Evolutionary conservation across 345 rosid genomes (phyloP), one percentile per base, ranked within the genome.

Genomic region (Hypericum androsaemum): DNA sequence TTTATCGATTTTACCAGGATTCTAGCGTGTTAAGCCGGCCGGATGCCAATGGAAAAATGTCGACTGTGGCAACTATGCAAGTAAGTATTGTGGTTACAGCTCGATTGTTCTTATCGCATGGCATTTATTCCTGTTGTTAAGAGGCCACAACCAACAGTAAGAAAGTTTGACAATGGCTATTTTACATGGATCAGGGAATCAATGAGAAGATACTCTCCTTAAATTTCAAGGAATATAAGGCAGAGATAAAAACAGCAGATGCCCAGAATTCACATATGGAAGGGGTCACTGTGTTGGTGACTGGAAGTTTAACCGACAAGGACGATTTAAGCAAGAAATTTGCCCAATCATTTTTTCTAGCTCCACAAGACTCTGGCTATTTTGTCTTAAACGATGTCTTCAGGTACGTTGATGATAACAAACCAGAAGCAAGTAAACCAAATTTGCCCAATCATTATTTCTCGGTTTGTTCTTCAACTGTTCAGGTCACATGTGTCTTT

Each of bases 311-410:
- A 60, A 71, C 60, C 7, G 82, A 71, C 43, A 69, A 76, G 61
- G 78, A 82, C 12, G 47, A 73, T 47, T 49, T 54, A 53, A 68
- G 54, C 8, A 80, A 59, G 65, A 79, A 60, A 55, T 82, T 85
- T 56, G 57, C 74, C 0, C 95, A 82, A 42, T 48, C 77, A n/a
- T 85, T 88, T 74, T 85, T 88, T 58, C 76, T 88, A 40, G 92
- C 86, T 11, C 84, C 86, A 5, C 80, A 76, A 55, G 64, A 77
- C 22, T 54, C 52, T 48, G 79, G 89, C 37, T 88, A 72, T 72
- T 88, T 67, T 68, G 95, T 88, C 54, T 68, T 76, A 8, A 85
- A 79, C 50, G 97, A 88, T 71, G 66, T 77, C 15, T 76, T 88
- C 51, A 81, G 89, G 68, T 83, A 65, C 10, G 64, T 79, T 48